Evolutionary conservation across 495 filamentous ascomycete species (phyloP).

Genomic region (Copromyces sp.): DNA sequence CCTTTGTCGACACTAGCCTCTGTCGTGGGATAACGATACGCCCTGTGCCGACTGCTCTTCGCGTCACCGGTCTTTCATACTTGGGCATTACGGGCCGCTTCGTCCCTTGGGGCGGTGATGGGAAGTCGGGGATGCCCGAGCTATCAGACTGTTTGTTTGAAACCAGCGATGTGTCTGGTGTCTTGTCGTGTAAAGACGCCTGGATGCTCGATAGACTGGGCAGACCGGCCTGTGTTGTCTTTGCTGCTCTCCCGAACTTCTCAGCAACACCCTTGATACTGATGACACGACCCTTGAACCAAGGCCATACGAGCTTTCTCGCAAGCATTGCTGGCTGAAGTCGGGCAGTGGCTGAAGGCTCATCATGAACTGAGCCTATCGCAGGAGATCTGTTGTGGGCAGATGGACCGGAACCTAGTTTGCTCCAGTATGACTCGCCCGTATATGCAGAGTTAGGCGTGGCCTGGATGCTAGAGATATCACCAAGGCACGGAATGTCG

Average conservation of each 20-base stretch:
- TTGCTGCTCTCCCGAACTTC: conserved; percentile 2
- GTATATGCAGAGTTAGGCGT: conserved; percentile 25
- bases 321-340: not conserved
- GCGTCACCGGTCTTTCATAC: not conserved
- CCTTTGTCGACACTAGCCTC: not conserved
- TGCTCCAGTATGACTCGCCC: not conserved
- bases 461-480: conserved; percentile 20
- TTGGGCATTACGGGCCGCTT: not conserved
- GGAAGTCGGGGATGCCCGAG: not conserved
- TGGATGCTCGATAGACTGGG: conserved; percentile 9
- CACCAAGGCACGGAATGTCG: conserved; percentile 17
- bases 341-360: not conserved
- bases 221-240: conserved; percentile 1
- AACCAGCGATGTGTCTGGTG: not conserved
- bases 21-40: not conserved
- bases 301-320: conserved; percentile 17
- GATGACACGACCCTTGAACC: conserved; percentile 9
- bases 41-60: not conserved
- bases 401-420: not conserved
- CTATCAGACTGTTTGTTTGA: not conserved
- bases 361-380: not conserved
- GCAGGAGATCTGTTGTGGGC: not conserved
- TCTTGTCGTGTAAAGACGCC: conserved; percentile 9
- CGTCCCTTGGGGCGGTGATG: not conserved
- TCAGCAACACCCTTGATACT: not conserved